Evolutionary conservation across 2,329 filamentous ascomycete species (phyloP), one percentile per base, ranked within the genome.

Genomic region (Ascochyta rabiei): DNA sequence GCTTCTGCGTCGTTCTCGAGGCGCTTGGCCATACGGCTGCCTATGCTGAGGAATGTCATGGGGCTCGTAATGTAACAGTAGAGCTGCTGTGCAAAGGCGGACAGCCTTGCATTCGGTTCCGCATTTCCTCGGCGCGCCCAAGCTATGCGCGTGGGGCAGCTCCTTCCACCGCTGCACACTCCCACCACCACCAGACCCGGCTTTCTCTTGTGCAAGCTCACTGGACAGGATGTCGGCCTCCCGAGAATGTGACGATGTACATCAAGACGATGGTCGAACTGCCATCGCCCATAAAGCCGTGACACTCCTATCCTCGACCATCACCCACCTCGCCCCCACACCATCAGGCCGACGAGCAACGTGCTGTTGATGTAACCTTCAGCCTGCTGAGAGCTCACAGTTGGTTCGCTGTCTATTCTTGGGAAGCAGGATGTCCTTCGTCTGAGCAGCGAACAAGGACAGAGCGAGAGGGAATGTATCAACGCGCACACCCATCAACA

Each of bases 131-230:
- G 37, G 23, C 23, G 47, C 39, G 23, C 21, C 39, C 16, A 41
- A 41, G 46, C 31, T 43, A n/a, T 34, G 34, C 42, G 34, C 48
- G 49, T 46, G 49, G 42, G 49, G 49, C 47, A 42, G 43, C 49
- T 53, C 49, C n/a, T 38, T 26, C 48, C 24, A 42, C 43, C 30
- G 42, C 38, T 42, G 31, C 38, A 47, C 30, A 13, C 42, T 35
- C 23, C 35, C 23, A 28, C 33, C 30, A 26, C 24, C 49, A 37
- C 35, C 23, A 9, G 4, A 37, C 18, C 37, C 16, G 35, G 37
- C 30, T 31, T 18, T 53, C 42, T 42, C 43, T 38, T 23, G 31
- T 46, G 42, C 42, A 46, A 21, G 23, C n/a, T 15, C 26, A 15
- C 42, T n/a, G 21, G 8, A 46, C 16, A 30, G n/a, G 42, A 45